Percentiles rank a stretch among this genome's conserved stretches.
These are phyloP conservation scores for Hygrophoropsis aurantiaca DNA, from an alignment of 768 basidiomycete genomes.

Conservation along the genomic window DNA sequence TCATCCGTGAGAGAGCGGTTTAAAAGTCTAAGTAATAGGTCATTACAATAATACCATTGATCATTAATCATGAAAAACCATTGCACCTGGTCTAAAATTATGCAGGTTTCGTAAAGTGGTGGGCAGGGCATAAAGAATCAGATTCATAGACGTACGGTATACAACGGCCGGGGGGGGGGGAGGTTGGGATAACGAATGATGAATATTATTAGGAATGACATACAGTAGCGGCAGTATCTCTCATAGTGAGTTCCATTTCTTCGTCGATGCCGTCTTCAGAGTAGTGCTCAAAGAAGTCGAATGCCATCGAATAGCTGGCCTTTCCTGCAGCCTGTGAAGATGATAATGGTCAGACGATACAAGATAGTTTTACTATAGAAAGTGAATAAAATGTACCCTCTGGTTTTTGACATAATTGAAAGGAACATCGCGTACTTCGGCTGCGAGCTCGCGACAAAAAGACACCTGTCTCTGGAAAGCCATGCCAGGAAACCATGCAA, in stretches of 20 bases:
- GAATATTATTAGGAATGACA: no score
- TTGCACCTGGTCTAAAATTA: no score
- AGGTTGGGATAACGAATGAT: no score
- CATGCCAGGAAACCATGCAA: constrained; percentile 34
- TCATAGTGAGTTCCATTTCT: constrained; percentile 13
- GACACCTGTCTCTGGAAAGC: constrained; percentile 17
- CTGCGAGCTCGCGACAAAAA: constrained; percentile 18
- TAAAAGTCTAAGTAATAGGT: no score
- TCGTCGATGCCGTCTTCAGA: constrained; percentile 3
- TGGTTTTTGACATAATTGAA: constrained; percentile 19
- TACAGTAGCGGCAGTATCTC: constrained; percentile 20
- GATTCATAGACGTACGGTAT: no score
- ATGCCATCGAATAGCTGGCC: constrained; percentile 20
- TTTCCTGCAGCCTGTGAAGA: constrained; percentile 16
- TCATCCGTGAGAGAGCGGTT: no score
- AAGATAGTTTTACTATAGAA: neutral
- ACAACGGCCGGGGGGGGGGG: no score
- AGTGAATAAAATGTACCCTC: constrained; percentile 14
- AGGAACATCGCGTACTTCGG: constrained; percentile 19
- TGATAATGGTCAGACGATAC: neutral
- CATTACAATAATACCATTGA: no score
- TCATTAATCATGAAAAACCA: no score
- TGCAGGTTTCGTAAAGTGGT: no score
- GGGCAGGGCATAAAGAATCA: no score
- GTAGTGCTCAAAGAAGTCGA: constrained; percentile 4